These are phyloP conservation scores for Beauveria medogensis DNA, from an alignment of 2,329 filamentous ascomycete genomes.

Conservation along the genomic window DNA sequence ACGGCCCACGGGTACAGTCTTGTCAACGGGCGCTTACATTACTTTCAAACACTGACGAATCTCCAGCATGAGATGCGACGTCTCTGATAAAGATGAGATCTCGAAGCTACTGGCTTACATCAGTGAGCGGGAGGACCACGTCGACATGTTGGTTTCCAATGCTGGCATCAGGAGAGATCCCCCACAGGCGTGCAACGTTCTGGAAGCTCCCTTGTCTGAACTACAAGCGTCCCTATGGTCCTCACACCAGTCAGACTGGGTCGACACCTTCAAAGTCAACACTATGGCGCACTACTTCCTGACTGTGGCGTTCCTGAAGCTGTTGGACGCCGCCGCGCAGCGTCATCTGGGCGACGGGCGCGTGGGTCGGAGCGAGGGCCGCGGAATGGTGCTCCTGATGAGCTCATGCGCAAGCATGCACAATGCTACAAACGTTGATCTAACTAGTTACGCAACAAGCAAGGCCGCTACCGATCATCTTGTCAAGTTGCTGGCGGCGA, in stretches of 20 bases:
- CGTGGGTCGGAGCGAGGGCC: constrained; percentile 24
- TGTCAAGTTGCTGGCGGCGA: constrained; percentile 38
- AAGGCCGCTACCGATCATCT: constrained; percentile 46
- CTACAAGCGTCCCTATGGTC: not conserved
- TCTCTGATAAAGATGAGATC: not conserved
- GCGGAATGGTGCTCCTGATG: constrained; percentile 39
- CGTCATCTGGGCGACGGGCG: constrained; percentile 3
- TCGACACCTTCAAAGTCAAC: not conserved
- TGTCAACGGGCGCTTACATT: too few relatives aligned
- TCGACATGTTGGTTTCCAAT: constrained; percentile 42
- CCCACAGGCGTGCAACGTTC: constrained; percentile 20
- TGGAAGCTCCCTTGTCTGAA: not conserved
- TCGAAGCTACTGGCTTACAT: constrained; percentile 23
- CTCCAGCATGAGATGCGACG: not conserved
- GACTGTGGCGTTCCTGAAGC: not conserved
- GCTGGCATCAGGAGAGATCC: constrained; percentile 40
- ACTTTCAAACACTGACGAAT: not conserved
- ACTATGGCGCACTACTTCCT: not conserved
- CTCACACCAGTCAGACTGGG: not conserved
- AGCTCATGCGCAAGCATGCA: constrained; percentile 46
- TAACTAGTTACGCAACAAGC: constrained; percentile 42
- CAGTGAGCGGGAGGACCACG: constrained; percentile 26
- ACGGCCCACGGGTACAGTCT: too few relatives aligned
- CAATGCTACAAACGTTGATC: constrained; percentile 42
- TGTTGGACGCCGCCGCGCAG: not conserved